Evolutionary conservation across 495 filamentous ascomycete genomes (phyloP), one percentile per base, ranked within the genome.

Genomic region (Tuber calosporum): DNA sequence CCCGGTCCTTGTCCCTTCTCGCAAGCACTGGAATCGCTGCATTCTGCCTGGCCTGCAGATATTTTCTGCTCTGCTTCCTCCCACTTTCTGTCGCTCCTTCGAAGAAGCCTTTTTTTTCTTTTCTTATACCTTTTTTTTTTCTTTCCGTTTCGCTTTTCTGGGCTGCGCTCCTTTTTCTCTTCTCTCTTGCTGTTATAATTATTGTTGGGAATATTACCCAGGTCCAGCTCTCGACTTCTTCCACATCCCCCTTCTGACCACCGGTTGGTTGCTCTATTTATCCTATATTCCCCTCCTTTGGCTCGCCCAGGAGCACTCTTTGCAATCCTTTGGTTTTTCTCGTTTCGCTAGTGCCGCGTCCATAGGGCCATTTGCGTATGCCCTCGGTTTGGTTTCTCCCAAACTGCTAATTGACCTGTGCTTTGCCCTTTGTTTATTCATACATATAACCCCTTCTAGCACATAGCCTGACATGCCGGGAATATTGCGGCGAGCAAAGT

Each of bases 401-500:
- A 73, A 73, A 68, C 37, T 69, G 20, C 66, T 22, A 73, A 67
- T 71, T 73, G 41, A 39, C 67, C 73, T 75, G 43, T 34, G 30
- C 53, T 62, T 62, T 8, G 19, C 53, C 9, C 53, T 62, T 62
- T 34, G 13, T 62, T 77, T 68, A 36, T 37, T 38, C n/a, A 68
- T 26, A 40, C 41, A 26, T 69, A 78, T 78, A 78, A 77, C 71
- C 70, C 41, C 66, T 69, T 74, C 26, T 22, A 20, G 38, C 40
- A 76, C 45, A 62, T 40, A 70, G 37, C 48, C 39, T 38, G 74
- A 30, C 69, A 82, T 72, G 74, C 74, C 82, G 1, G 58, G 72
- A 45, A 43, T 83, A 72, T 42, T 80, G 17, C 78, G 79, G 53
- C 78, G 79, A 69, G 78, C 74, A 73, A 82, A 77, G 41, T 74